phyloP scores from a whole-genome alignment of 352 stramenopile genomes.

The Elongisporangium senticosum region DNA sequence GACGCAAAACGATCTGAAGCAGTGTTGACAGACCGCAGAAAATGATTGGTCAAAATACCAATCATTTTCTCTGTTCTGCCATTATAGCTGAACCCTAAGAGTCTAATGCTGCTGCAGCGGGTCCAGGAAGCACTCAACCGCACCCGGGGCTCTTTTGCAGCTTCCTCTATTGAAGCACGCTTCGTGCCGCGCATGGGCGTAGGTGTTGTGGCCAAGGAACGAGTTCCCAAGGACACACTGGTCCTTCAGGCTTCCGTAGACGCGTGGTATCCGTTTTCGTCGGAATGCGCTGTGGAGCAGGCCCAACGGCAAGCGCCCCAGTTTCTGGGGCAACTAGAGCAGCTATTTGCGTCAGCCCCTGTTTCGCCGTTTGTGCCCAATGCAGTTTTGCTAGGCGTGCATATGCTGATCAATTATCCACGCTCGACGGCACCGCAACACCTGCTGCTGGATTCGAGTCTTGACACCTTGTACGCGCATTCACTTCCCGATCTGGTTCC shows the following conservation, averaged over 20 bases:
- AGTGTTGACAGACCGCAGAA: neutral
- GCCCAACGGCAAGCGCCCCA: slow-evolving; percentile 54
- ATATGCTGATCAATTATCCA: slow-evolving; percentile 61
- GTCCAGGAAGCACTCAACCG: slow-evolving; percentile 51
- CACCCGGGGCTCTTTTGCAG: slow-evolving; percentile 44
- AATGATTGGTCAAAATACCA: slow-evolving; percentile 7
- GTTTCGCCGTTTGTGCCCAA: slow-evolving; percentile 50
- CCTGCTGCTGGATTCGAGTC: slow-evolving; percentile 12
- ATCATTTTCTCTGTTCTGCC: neutral
- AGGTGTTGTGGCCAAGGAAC: slow-evolving; percentile 46
- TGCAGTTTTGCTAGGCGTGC: slow-evolving; percentile 54
- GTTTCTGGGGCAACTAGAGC: slow-evolving; percentile 54
- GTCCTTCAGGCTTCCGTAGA: slow-evolving; percentile 56
- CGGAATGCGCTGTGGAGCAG: slow-evolving; percentile 52
- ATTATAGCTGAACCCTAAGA: too few species aligned
- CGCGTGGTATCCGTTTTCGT: slow-evolving; percentile 72
- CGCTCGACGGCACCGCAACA: slow-evolving; percentile 18
- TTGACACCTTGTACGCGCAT: slow-evolving; percentile 58
- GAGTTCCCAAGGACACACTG: slow-evolving; percentile 51
- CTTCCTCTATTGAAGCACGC: slow-evolving; percentile 41
- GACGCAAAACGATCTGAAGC: neutral
- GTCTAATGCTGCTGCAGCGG: slow-evolving; percentile 29
- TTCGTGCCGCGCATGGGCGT: slow-evolving; percentile 53
- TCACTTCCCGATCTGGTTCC: slow-evolving; percentile 41
- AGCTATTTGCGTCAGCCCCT: slow-evolving; percentile 31